Base-by-base conservation (phyloP, 495 filamentous ascomycete species). In the Aspergillus sclerotioniger region DNA sequence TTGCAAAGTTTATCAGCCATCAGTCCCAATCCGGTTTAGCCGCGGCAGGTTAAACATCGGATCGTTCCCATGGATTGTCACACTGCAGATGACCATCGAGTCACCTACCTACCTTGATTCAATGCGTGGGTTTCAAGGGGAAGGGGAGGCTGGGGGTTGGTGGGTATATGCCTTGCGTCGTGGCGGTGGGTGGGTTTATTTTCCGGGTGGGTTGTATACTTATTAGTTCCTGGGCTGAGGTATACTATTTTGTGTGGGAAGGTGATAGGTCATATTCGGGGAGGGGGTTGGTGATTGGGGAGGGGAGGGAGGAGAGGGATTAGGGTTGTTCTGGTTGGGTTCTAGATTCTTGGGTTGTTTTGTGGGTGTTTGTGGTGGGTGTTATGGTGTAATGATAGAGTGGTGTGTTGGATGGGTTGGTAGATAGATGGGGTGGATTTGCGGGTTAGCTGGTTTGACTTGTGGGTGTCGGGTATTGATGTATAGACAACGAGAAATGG, bases 1-100 rank as follows among this genome's bases (percentile, higher is more conserved):
- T 51, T 64, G 59, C 55, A 62, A 64, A 74, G 67, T 70, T 69
- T 71, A 74, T 68, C 51, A 56, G 25, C 31, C 58, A 58, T 63
- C 66, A 71, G n/a, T 0, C 66, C 63, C 3, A 58, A 63, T 51
- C 0, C 13, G 63, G 71, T 44, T 71, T 73, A 69, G 41, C 37
- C 16, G 8, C 0, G n/a, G 37, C 10, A 53, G 53, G 57, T 58
- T 59, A 60, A 68, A 59, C 64, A 56, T 57, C 62, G 47, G 63
- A 69, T 61, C 46, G 50, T 45, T 56, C 48, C 60, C 54, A 51
- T 47, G 46, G 57, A 56, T 56, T 35, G 53, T 59, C 47, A 51
- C 60, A 62, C 59, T 61, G 59, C 59, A 61, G 59, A 56, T 45
- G 33, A 21, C 17, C 17, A 43, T 17, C 47, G 29, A 5, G 25